Conservation (phyloP, 78 protist genomes). For the Guillardia theta region DNA sequence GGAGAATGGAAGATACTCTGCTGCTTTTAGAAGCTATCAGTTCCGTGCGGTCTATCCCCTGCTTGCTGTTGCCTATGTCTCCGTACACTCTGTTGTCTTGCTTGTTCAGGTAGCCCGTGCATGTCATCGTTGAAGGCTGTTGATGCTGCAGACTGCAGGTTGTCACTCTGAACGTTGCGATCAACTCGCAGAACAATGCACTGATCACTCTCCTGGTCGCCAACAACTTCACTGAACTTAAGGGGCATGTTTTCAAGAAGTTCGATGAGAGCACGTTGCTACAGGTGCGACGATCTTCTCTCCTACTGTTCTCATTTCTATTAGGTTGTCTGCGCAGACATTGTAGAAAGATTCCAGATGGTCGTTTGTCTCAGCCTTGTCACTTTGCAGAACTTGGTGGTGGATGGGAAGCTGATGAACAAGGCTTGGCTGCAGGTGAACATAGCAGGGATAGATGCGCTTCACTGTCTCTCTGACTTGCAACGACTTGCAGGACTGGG, state of each 20-base stretch:
- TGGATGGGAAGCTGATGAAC: neutral
- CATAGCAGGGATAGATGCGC: neutral
- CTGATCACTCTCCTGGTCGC: slow-evolving; percentile 82
- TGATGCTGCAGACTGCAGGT: slow-evolving; percentile 25
- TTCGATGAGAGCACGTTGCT: neutral
- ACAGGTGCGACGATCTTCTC: neutral
- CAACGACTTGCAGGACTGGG: neutral
- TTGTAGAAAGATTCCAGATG: slow-evolving; percentile 78
- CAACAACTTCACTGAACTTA: slow-evolving; percentile 84
- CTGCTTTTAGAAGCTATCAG: neutral
- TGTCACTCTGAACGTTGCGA: slow-evolving; percentile 82
- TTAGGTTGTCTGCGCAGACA: slow-evolving; percentile 50
- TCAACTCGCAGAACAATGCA: slow-evolving; percentile 77
- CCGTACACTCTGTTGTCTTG: neutral
- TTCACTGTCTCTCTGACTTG: neutral
- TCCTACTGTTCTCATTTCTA: neutral
- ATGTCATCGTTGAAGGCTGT: neutral
- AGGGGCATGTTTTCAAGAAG: slow-evolving; percentile 47
- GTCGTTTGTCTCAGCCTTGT: slow-evolving; percentile 57
- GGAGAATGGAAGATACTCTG: neutral
- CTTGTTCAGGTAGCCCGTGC: neutral
- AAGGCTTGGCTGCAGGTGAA: neutral
- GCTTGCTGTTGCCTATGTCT: neutral
- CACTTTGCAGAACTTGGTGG: neutral
- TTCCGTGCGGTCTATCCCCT: neutral